These are phyloP conservation scores for Chloris gayana DNA, from an alignment of 176 grass and related monocot genomes.

Conservation along the genomic window DNA sequence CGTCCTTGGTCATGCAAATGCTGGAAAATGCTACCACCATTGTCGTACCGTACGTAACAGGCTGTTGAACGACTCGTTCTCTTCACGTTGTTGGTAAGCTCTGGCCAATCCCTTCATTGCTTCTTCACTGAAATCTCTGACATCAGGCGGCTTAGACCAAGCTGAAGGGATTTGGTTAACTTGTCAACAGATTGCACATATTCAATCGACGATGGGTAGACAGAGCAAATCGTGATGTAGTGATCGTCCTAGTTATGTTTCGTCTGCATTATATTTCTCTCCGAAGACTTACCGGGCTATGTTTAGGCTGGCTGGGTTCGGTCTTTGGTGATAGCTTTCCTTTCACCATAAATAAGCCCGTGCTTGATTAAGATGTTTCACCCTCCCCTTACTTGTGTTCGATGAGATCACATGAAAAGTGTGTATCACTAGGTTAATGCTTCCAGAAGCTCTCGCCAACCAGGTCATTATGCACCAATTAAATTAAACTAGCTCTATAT, in stretches of 20 bases:
- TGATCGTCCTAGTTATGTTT: background rate
- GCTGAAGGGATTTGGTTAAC: background rate
- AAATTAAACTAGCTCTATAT: background rate
- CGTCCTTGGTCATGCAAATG: background rate
- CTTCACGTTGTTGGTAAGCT: background rate
- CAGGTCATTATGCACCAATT: background rate
- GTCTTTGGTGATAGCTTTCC: background rate
- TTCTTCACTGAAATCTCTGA: background rate
- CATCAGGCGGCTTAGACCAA: background rate
- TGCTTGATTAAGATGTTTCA: constrained; percentile 12
- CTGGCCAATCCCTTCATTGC: background rate
- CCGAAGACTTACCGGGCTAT: background rate
- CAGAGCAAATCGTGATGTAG: background rate
- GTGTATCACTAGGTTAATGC: background rate
- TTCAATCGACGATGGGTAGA: background rate
- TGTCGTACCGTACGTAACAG: background rate
- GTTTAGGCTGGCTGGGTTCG: background rate
- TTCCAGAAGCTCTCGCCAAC: background rate
- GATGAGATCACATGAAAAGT: background rate
- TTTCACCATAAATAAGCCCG: background rate
- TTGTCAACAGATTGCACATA: background rate
- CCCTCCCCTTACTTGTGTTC: background rate
- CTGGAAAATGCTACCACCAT: background rate
- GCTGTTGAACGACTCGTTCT: background rate
- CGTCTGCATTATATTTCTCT: background rate